These are phyloP conservation scores for Parastagonospora avenae DNA, from an alignment of 2,329 filamentous ascomycete species.

Conservation along the genomic window DNA sequence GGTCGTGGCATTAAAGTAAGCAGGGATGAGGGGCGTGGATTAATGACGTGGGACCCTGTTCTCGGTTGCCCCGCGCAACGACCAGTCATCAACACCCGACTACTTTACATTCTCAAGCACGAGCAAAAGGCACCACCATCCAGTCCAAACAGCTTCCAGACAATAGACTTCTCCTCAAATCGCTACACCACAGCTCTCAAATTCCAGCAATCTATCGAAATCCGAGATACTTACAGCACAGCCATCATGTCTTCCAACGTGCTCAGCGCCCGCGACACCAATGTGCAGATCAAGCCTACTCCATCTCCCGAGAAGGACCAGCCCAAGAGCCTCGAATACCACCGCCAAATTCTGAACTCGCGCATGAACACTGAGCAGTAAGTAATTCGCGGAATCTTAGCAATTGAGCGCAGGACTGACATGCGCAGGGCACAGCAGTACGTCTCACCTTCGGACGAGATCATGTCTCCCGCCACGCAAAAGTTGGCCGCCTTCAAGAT, in stretches of 20 bases:
- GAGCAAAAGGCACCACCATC: neutral
- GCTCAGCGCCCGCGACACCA: constrained; percentile 70
- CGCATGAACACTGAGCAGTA: constrained; percentile 73
- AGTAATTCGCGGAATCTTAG: constrained; percentile 32
- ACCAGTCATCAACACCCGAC: neutral
- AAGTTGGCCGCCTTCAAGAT: constrained; percentile 81
- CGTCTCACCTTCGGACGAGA: constrained; percentile 83
- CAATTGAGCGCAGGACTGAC: constrained; percentile 17
- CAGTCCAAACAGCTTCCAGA: neutral
- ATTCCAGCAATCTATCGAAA: neutral
- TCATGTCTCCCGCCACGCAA: constrained; percentile 84
- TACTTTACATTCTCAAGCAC: neutral
- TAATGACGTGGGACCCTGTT: neutral
- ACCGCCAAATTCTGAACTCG: constrained; percentile 74
- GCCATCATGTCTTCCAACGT: constrained; percentile 63
- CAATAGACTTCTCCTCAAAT: neutral
- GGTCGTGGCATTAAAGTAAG: neutral
- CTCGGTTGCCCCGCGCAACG: constrained; percentile 2
- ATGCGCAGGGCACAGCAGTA: constrained; percentile 61
- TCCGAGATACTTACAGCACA: neutral
- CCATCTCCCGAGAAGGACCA: constrained; percentile 39
- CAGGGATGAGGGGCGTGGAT: neutral
- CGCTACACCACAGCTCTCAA: neutral
- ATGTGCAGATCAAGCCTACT: constrained; percentile 51
- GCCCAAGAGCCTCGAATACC: constrained; percentile 67